These are phyloP conservation scores for Arctium lappa DNA, from an alignment of 129 eudicot genomes.

Conservation along the genomic window DNA sequence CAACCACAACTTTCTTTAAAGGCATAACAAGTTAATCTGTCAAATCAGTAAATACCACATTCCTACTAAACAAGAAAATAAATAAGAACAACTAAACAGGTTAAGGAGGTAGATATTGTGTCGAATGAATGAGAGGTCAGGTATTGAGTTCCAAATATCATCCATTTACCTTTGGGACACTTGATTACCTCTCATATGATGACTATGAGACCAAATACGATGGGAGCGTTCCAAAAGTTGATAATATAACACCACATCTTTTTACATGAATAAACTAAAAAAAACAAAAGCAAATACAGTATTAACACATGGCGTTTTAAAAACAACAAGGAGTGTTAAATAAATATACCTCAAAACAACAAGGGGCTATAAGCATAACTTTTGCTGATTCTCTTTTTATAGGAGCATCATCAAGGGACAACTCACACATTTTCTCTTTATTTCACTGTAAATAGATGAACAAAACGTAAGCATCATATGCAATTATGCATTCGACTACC, in stretches of 20 bases:
- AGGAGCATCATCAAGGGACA: conserved; percentile 17
- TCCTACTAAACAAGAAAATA: background rate
- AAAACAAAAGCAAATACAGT: background rate
- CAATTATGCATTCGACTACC: background rate
- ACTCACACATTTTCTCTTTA: conserved; percentile 14
- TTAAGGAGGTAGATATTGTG: background rate
- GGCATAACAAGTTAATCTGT: background rate
- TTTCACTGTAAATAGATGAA: conserved; percentile 10
- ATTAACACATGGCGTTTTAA: background rate
- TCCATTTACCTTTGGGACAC: background rate
- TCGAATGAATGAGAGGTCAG: background rate
- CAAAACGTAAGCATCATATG: conserved; percentile 25
- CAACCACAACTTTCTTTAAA: background rate
- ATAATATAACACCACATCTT: background rate
- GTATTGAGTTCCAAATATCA: background rate
- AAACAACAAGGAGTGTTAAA: background rate
- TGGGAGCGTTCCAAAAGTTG: background rate
- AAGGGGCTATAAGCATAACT: background rate
- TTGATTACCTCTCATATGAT: too few relatives aligned
- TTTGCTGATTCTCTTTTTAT: background rate
- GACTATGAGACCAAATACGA: background rate
- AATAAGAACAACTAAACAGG: background rate
- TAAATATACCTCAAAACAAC: background rate
- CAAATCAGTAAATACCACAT: background rate
- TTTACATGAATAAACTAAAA: too few relatives aligned